Conservation (phyloP, 192 early-diverging fungal species). For the Gonapodya prolifera region DNA sequence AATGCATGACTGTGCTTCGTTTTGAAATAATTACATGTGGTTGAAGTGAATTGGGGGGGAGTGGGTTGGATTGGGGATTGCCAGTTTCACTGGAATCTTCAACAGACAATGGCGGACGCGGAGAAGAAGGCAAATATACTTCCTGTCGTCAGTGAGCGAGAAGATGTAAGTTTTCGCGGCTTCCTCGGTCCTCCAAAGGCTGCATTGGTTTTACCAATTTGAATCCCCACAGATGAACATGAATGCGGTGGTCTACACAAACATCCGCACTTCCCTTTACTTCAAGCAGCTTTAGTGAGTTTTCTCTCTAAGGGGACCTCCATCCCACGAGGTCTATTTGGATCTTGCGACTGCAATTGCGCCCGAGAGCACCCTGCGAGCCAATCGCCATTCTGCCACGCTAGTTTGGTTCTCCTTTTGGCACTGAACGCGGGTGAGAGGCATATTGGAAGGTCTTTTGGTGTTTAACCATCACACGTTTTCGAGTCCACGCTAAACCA, state of each 20-base stretch:
- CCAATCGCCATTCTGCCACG: background rate
- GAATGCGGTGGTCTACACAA: slow-evolving; percentile 55
- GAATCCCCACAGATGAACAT: slow-evolving; percentile 49
- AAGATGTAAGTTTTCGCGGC: background rate
- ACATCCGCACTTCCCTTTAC: slow-evolving; percentile 61
- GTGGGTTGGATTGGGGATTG: too few species aligned
- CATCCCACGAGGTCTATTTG: too few species aligned
- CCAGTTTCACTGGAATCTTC: too few species aligned
- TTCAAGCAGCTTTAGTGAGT: slow-evolving; percentile 60
- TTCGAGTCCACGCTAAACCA: too few species aligned
- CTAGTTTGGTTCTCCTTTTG: background rate
- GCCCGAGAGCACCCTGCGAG: too few species aligned
- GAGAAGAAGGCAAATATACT: background rate
- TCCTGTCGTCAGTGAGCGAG: background rate
- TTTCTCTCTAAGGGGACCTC: too few species aligned
- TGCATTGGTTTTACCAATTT: background rate
- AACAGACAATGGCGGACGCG: too few species aligned
- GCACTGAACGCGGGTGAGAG: background rate
- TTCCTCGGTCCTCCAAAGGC: background rate
- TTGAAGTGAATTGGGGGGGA: too few species aligned
- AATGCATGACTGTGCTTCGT: too few species aligned
- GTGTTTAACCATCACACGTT: too few species aligned
- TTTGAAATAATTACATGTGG: too few species aligned
- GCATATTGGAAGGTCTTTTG: background rate
- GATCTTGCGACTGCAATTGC: too few species aligned